phyloP scores from a whole-genome alignment of 345 rosid species.

The Euphorbia pulcherrima region DNA sequence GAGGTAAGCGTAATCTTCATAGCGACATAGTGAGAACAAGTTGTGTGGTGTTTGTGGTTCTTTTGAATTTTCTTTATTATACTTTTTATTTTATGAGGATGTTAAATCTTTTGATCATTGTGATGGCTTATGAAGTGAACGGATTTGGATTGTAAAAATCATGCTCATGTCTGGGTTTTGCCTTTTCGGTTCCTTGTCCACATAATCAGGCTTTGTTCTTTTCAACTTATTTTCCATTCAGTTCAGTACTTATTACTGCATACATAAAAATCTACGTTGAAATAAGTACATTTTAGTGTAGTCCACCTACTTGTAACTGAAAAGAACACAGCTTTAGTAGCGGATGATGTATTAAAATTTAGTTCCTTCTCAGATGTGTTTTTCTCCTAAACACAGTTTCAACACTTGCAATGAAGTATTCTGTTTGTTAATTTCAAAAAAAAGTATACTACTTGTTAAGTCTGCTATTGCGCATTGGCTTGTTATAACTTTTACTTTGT shows the following conservation, averaged over 20 bases:
- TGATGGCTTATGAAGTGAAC: neutral
- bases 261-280: no score
- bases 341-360: neutral
- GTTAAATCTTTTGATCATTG: neutral
- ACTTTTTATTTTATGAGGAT: neutral
- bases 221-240: no score
- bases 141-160: neutral
- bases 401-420: neutral
- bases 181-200: conserved; percentile 2
- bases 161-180: neutral
- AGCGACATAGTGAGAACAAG: neutral
- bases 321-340: no score
- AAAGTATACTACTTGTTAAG: neutral
- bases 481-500: neutral
- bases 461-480: neutral
- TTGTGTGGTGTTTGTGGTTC: neutral
- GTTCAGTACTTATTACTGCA: no score
- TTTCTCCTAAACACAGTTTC: neutral
- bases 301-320: no score
- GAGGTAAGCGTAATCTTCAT: conserved; percentile 52
- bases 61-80: neutral
- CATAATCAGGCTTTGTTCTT: no score
- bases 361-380: neutral
- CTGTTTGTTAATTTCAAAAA: no score
- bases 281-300: no score